Conservation (phyloP, 2,329 filamentous ascomycete species). For the Gyromitra esculenta region DNA sequence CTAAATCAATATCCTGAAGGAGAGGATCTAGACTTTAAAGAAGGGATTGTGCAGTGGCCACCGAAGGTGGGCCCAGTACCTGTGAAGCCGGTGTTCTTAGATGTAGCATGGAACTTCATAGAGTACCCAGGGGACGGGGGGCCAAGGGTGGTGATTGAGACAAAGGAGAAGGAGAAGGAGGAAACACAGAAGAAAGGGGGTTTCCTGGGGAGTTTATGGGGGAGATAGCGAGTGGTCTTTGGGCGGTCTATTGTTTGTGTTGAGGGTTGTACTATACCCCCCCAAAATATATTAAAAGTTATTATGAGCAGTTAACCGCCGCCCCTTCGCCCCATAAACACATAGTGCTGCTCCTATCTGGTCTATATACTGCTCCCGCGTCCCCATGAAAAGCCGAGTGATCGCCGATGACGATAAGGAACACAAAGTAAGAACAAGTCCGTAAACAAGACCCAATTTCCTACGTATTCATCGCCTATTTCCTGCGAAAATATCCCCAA, state of each 20-base stretch:
- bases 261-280: constrained; percentile 23
- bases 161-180: constrained; percentile 50
- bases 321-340: too few relatives aligned
- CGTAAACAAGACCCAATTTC: too few relatives aligned
- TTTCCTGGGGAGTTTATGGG: constrained; percentile 56
- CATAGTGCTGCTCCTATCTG: neutral
- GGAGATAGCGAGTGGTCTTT: constrained; percentile 50
- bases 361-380: neutral
- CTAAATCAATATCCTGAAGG: constrained; percentile 78
- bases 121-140: constrained; percentile 77
- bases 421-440: too few relatives aligned
- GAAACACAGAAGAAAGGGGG: constrained; percentile 52
- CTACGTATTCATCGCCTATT: too few relatives aligned
- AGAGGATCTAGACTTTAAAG: constrained; percentile 75
- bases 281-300: constrained; percentile 15
- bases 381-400: neutral
- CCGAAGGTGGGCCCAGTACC: constrained; percentile 83
- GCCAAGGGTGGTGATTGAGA: constrained; percentile 58
- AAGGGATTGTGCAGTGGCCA: constrained; percentile 83
- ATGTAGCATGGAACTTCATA: constrained; percentile 98
- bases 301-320: neutral
- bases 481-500: too few relatives aligned
- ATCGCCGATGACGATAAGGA: neutral
- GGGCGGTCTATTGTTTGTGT: neutral
- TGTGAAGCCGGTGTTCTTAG: constrained; percentile 93